Percentiles rank a stretch among this genome's conserved stretches.
Conservation (phyloP, 805 yeast genomes). For the Monosporozyma unispora region DNA sequence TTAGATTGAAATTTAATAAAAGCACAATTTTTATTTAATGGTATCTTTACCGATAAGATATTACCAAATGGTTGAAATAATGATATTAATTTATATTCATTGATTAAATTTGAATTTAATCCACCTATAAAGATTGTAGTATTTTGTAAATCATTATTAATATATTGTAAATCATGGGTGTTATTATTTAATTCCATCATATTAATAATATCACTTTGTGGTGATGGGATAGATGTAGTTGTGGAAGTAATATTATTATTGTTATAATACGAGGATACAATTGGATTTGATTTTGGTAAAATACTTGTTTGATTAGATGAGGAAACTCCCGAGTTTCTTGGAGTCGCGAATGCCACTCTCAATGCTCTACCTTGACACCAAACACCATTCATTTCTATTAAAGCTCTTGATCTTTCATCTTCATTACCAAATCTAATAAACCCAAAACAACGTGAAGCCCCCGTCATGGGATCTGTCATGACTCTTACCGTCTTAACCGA, state of each 20-base stretch:
- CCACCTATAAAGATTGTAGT: slow-evolving; percentile 79
- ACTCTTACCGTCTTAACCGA: slow-evolving; percentile 74
- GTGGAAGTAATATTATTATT: too few relatives aligned
- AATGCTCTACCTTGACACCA: slow-evolving; percentile 74
- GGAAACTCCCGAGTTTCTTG: slow-evolving; percentile 38
- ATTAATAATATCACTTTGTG: slow-evolving; percentile 1
- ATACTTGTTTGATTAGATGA: too few relatives aligned
- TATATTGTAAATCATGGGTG: slow-evolving; percentile 32
- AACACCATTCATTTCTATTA: slow-evolving; percentile 67
- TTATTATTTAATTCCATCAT: not conserved
- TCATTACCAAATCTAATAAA: slow-evolving; percentile 70
- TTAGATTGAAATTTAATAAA: slow-evolving; percentile 59
- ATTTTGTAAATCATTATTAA: slow-evolving; percentile 39
- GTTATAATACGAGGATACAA: too few relatives aligned
- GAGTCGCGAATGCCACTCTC: slow-evolving; percentile 72
- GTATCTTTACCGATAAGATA: slow-evolving; percentile 61
- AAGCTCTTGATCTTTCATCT: slow-evolving; percentile 57
- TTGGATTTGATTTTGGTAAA: too few relatives aligned
- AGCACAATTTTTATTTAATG: slow-evolving; percentile 74
- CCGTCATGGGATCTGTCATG: slow-evolving; percentile 77
- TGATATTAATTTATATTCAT: slow-evolving; percentile 50
- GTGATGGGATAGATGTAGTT: not conserved
- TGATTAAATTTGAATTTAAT: slow-evolving; percentile 49
- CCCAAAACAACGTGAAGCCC: slow-evolving; percentile 71
- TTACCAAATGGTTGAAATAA: slow-evolving; percentile 69